Evolutionary conservation across 169 alveolate species (phyloP), one percentile per base, ranked within the genome.

Genomic region (Condylostoma magnum): DNA sequence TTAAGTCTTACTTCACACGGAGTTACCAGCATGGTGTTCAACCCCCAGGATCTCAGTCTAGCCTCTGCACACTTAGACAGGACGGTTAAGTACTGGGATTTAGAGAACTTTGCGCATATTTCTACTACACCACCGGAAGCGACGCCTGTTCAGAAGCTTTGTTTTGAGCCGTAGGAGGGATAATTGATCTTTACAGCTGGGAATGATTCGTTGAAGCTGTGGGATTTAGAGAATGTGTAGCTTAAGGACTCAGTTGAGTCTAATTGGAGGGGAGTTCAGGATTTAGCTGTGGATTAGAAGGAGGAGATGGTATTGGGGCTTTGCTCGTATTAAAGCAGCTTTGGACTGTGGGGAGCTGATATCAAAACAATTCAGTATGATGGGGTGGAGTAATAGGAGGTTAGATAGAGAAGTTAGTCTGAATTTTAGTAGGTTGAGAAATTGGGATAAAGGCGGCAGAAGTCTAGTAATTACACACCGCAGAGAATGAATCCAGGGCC

Each of bases 1-100:
- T 82, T 84, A 27, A 50, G 67, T 25, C 22, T 69, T n/a, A 60
- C 56, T 22, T 84, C 71, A 25, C 37, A 69, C 10, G 56, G 70
- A 15, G 73, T 81, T 1, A 84, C 92, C 10, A 63, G 89, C 52
- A 28, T 91, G 31, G 46, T 73, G 48, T 87, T 80, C 76, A 89
- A 91, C 70, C 96, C 96, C 5, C 56, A 72, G 30, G 81, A 82
- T 12, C 56, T 83, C 56, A 86, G 90, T 27, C 52, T 91, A n/a
- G 91, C 90, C 4, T 57, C 85, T 34, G 93, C 87, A 4, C 63
- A 79, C 10, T 54, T 60, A 50, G 96, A 89, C 48, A 75, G 83
- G 66, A 69, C 90, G 4, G 79, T 83, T 4, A 85, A 77, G 37
- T 83, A 88, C 77, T 91, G 90, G 86, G 94, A 91, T 63, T 53